Conservation (phyloP, 192 early-diverging fungal species). For the Coemansia sp. region DNA sequence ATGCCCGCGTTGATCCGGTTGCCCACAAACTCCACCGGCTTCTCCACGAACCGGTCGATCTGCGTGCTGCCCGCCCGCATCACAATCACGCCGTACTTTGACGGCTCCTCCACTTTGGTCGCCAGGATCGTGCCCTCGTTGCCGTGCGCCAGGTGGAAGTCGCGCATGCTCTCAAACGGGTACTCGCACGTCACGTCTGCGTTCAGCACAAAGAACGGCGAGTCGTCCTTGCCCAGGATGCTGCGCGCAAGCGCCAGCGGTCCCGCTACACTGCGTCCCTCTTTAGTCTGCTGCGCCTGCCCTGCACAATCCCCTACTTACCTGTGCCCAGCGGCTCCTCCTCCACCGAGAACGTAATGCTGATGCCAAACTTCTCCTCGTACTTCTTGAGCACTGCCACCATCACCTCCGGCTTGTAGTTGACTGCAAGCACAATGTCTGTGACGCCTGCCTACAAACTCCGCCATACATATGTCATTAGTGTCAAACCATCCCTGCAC, state of each 20-base stretch:
- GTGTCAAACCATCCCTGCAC: neutral
- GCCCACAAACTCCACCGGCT: constrained; percentile 90
- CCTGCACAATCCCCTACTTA: constrained; percentile 8
- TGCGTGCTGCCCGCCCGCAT: constrained; percentile 65
- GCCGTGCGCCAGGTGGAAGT: constrained; percentile 91
- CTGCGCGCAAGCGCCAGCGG: constrained; percentile 93
- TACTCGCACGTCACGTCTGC: constrained; percentile 99
- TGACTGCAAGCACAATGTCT: constrained; percentile 97
- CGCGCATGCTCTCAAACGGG: constrained; percentile 84
- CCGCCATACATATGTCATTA: neutral
- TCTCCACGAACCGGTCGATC: constrained; percentile 97
- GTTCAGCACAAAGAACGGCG: constrained; percentile 98
- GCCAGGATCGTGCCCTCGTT: constrained; percentile 95
- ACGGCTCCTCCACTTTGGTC: constrained; percentile 96
- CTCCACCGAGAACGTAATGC: constrained; percentile 95
- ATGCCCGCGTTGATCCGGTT: constrained; percentile 99
- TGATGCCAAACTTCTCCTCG: constrained; percentile 87
- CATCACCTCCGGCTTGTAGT: constrained; percentile 99
- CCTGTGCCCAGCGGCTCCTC: constrained; percentile 92
- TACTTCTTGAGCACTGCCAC: constrained; percentile 89
- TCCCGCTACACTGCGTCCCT: constrained; percentile 56
- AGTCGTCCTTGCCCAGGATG: constrained; percentile 86
- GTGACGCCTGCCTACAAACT: constrained; percentile 86
- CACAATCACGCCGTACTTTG: constrained; percentile 98
- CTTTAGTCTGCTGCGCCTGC: neutral